phyloP scores from a whole-genome alignment of 768 basidiomycete species.

The Boletus vinaceobasis region DNA sequence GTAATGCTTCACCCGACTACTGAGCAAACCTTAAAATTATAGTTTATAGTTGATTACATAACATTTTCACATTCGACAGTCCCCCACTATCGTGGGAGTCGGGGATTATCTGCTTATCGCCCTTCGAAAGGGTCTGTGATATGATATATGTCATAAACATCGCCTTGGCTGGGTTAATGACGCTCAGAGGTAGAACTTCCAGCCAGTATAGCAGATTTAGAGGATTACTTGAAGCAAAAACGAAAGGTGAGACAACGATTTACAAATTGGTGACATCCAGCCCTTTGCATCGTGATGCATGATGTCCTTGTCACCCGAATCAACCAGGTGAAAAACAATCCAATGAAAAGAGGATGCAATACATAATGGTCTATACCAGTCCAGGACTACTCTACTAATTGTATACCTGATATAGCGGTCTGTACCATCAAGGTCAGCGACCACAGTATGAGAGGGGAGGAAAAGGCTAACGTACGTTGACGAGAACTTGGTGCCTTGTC shows the following conservation, averaged over 20 bases:
- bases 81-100: too few relatives aligned
- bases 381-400: constrained; percentile 51
- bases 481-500: constrained; percentile 97
- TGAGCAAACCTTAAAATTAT: too few relatives aligned
- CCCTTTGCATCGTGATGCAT: background rate
- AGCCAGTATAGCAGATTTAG: too few relatives aligned
- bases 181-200: background rate
- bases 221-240: background rate
- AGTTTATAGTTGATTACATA: too few relatives aligned
- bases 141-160: background rate
- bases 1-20: too few relatives aligned
- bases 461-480: constrained; percentile 68
- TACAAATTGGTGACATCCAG: background rate
- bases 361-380: constrained; percentile 11
- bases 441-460: background rate
- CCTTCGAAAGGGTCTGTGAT: background rate
- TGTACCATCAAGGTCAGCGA: constrained; percentile 28
- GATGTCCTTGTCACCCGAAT: background rate
- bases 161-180: background rate
- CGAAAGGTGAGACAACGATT: background rate
- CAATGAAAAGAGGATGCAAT: constrained; percentile 11
- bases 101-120: background rate
- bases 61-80: too few relatives aligned
- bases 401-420: constrained; percentile 90
- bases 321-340: background rate